Percentiles rank a stretch among this genome's conserved stretches.
These are phyloP conservation scores for Camellia lanceoleosa DNA, from an alignment of 148 eudicot genomes.

Conservation along the genomic window DNA sequence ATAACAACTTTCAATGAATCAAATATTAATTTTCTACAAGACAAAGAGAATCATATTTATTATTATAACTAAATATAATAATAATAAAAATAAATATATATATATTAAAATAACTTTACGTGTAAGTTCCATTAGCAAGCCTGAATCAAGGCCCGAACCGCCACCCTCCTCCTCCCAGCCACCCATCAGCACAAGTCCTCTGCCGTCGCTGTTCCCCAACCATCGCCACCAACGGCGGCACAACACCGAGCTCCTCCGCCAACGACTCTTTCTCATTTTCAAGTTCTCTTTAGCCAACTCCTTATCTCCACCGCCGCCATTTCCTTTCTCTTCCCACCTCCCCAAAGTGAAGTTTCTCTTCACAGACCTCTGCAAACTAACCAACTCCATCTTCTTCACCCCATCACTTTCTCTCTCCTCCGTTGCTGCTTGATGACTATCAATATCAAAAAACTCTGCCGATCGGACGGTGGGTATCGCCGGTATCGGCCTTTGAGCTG, in stretches of 20 bases:
- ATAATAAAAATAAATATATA: too few relatives aligned
- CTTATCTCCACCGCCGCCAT: slow-evolving; percentile 52
- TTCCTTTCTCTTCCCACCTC: slow-evolving; percentile 71
- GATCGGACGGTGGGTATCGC: slow-evolving; percentile 20
- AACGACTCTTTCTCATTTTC: slow-evolving; percentile 36
- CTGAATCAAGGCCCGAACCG: slow-evolving; percentile 52
- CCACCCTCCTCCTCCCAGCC: slow-evolving; percentile 45
- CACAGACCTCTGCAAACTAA: slow-evolving; percentile 54
- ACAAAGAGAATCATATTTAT: neutral
- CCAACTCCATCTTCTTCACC: slow-evolving; percentile 17
- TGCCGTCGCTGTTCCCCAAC: slow-evolving; percentile 34
- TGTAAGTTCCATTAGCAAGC: slow-evolving; percentile 63
- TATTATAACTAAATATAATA: too few relatives aligned
- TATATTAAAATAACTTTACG: slow-evolving; percentile 49
- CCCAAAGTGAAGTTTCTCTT: slow-evolving; percentile 86
- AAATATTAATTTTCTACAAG: neutral
- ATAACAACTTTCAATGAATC: neutral
- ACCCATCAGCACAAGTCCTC: neutral
- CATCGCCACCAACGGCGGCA: slow-evolving; percentile 75
- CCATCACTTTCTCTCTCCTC: slow-evolving; percentile 5
- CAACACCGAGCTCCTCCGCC: slow-evolving; percentile 83
- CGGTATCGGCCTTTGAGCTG: slow-evolving; percentile 23
- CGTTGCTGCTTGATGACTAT: neutral
- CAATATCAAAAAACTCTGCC: neutral
- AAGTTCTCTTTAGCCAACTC: slow-evolving; percentile 41